Evolutionary conservation across 331 rosid genomes (phyloP), one percentile per base, ranked within the genome.

Genomic region (Pyracantha coccinea): DNA sequence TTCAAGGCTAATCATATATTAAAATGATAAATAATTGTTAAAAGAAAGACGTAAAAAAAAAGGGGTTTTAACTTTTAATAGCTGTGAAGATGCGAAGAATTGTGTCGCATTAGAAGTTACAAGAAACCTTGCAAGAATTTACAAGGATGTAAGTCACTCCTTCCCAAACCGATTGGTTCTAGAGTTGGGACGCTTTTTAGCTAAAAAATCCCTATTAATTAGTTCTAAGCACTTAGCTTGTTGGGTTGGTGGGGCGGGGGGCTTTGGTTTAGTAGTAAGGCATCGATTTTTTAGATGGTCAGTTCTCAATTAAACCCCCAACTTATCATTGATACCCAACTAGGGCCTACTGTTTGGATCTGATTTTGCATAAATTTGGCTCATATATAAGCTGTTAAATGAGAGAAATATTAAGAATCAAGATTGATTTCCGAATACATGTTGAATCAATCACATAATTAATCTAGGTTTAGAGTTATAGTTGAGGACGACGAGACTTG

Each of bases 401-500:
- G 13, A 38, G 1, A 2, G 44, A 10, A 38, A 9, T 38, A 38
- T 38, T 38, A 9, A 38, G 4, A 1, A 38, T 38, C 13, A 38
- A 0, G 44, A 38, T 38, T 38, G 44, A 0, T 38, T 38, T 38
- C 0, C 1, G 1, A 38, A 0, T 2, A 38, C 0, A 38, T 0
- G 44, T 38, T 10, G 44, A 2, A 9, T 38, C 44, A 35, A 35
- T 35, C 44, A 35, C 44, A 35, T 35, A 35, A 35, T 35, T 13
- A 38, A 38, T 38, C 13, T 38, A 38, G 13, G 0, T 38, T 38
- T 0, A 2, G 0, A 38, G 38, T 32, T 7, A 0, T 7, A 38
- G 13, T 38, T 0, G 13, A 38, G 13, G 44, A 38, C 0, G 44
- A 38, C 13, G 1, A 38, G 13, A 38, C 13, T 38, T 38, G 13